These are phyloP conservation scores for Fusarium anguioides DNA, from an alignment of 2,329 filamentous ascomycete genomes.

Conservation along the genomic window DNA sequence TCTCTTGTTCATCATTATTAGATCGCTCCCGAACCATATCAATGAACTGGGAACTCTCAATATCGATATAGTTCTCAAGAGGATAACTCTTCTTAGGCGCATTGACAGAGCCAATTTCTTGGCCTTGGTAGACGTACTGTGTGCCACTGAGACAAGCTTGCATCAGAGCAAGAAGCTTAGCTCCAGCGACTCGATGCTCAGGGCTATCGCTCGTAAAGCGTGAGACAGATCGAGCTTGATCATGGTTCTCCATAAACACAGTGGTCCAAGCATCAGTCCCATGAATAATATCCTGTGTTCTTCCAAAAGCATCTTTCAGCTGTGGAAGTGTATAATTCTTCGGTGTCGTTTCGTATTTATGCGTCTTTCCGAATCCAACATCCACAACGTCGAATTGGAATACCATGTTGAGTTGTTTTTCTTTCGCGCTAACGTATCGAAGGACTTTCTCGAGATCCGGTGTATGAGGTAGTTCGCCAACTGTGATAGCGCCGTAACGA, in stretches of 20 bases:
- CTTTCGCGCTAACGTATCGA: slow-evolving; percentile 67
- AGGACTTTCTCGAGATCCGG: slow-evolving; percentile 68
- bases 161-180: slow-evolving; percentile 69
- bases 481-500: slow-evolving; percentile 74
- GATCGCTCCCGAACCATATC: slow-evolving; percentile 47
- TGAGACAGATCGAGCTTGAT: slow-evolving; percentile 69
- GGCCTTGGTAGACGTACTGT: slow-evolving; percentile 74
- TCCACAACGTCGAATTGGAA: slow-evolving; percentile 75
- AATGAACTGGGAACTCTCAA: slow-evolving; percentile 59
- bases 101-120: slow-evolving; percentile 74
- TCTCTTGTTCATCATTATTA: slow-evolving; percentile 46
- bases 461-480: slow-evolving; percentile 75
- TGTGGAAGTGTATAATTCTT: slow-evolving; percentile 59
- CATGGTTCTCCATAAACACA: slow-evolving; percentile 73
- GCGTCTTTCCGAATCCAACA: slow-evolving; percentile 63
- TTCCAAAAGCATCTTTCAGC: slow-evolving; percentile 60
- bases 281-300: slow-evolving; percentile 63
- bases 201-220: slow-evolving; percentile 64
- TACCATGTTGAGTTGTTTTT: slow-evolving; percentile 74
- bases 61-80: slow-evolving; percentile 63
- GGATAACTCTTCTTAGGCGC: slow-evolving; percentile 68
- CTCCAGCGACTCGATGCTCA: slow-evolving; percentile 59
- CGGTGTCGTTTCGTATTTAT: slow-evolving; percentile 63
- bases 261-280: slow-evolving; percentile 71
- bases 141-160: slow-evolving; percentile 66